These are phyloP conservation scores for Dioszegia crocea DNA, from an alignment of 768 basidiomycete species.

Conservation along the genomic window DNA sequence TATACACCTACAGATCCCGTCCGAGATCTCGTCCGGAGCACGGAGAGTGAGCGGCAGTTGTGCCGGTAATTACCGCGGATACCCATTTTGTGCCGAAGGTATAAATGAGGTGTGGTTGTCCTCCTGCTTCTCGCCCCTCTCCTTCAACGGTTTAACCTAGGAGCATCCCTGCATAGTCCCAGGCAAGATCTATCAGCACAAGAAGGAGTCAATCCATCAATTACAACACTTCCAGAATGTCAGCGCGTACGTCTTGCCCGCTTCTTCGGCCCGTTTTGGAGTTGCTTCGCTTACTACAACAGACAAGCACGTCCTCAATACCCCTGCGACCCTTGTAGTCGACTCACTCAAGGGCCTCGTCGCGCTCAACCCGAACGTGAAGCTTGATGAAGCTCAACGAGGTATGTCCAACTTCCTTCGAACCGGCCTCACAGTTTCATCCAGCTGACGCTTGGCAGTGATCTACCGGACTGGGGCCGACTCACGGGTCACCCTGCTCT, in stretches of 20 bases:
- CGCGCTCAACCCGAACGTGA: slow-evolving; percentile 63
- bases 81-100: no score
- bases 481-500: slow-evolving; percentile 59
- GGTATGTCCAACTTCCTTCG: slow-evolving; percentile 52
- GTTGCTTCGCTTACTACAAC: background rate
- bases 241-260: slow-evolving; percentile 7
- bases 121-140: no score
- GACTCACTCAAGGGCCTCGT: slow-evolving; percentile 71
- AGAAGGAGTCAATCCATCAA: no score
- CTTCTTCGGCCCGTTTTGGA: background rate
- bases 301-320: slow-evolving; percentile 75
- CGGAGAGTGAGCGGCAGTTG: no score
- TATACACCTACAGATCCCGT: no score
- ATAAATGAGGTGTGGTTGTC: no score
- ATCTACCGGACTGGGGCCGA: slow-evolving; percentile 17
- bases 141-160: no score
- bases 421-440: no score
- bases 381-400: slow-evolving; percentile 67
- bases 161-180: no score
- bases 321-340: slow-evolving; percentile 64
- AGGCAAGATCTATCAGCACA: no score
- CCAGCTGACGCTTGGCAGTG: background rate
- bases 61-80: no score
- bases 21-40: no score
- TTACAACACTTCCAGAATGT: slow-evolving; percentile 1